Base-by-base conservation (phyloP, 108 stramenopile species). In the Skeletonema tropicum region DNA sequence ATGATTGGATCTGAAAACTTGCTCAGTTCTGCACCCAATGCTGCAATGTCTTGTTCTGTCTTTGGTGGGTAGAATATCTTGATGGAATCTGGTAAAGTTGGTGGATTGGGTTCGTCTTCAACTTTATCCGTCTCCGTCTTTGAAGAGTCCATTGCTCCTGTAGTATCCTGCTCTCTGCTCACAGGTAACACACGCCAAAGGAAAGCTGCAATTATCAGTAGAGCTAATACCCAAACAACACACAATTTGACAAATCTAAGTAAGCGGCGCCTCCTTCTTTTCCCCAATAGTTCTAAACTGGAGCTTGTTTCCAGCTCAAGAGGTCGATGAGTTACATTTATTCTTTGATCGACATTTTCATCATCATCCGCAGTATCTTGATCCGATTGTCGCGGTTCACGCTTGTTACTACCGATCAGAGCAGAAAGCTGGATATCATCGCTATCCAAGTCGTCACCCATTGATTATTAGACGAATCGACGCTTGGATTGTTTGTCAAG, bases 21-120 rank as follows among this genome's bases (percentile, higher is more conserved):
- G 19, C 38, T 33, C 15, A 82, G 59, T 14, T 29, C 52, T 12
- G 21, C 59, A 31, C 32, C 19, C 59, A 82, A n/a, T 38, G 17
- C 29, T 48, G 68, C 39, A 14, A 62, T 61, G 64, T 82, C 81
- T 38, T 57, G 64, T 17, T 82, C 55, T 30, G 66, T 82, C 26
- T 39, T 21, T 6, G 81, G 81, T 35, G 81, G 81, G 35, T 71
- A 59, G 65, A 82, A 71, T 17, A 82, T 25, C 17, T n/a, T 17
- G 52, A 82, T 72, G 2, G 81, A 75, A 9, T 71, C 41, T 3
- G 81, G 81, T 35, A 82, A 59, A 17, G 12, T 10, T 5, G 81
- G 81, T 62, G 81, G 81, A 62, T 82, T 82, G 2, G 74, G 81
- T 41, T 82, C 81, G 60, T 79, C 71, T 49, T 49, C 48, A n/a